These are phyloP conservation scores for Colletotrichum godetiae DNA, from an alignment of 2,329 filamentous ascomycete species.

Conservation along the genomic window DNA sequence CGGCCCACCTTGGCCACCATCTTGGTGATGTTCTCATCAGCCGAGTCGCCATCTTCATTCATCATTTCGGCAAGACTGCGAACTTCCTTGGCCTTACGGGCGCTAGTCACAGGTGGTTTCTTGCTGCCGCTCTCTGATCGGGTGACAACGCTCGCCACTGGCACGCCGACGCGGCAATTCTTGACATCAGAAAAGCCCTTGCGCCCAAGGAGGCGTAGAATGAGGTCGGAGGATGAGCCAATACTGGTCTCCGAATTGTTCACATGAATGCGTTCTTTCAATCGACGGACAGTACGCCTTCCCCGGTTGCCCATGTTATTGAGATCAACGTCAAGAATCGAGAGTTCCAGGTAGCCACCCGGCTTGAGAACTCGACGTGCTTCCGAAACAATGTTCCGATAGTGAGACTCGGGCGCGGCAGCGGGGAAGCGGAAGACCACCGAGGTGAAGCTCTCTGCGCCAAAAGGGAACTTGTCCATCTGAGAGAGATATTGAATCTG, in stretches of 20 bases:
- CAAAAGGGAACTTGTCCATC: constrained; percentile 77
- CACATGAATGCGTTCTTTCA: constrained; percentile 78
- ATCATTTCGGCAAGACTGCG: constrained; percentile 78
- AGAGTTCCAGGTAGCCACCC: constrained; percentile 82
- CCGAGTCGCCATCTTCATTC: constrained; percentile 73
- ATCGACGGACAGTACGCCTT: constrained; percentile 73
- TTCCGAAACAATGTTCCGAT: constrained; percentile 78
- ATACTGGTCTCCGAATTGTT: constrained; percentile 71
- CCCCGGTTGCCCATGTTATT: constrained; percentile 83
- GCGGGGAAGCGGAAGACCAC: constrained; percentile 83
- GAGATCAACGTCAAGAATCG: constrained; percentile 82
- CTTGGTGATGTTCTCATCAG: constrained; percentile 88
- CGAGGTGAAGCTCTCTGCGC: constrained; percentile 78
- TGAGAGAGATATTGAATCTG: constrained; percentile 77
- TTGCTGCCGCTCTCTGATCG: constrained; percentile 39
- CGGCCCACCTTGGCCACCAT: constrained; percentile 92
- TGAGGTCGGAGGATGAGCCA: constrained; percentile 67
- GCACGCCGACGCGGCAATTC: constrained; percentile 81
- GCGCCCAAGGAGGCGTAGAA: constrained; percentile 75
- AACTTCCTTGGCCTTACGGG: constrained; percentile 53
- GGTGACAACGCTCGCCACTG: constrained; percentile 68
- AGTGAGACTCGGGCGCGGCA: constrained; percentile 74
- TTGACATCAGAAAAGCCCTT: constrained; percentile 79
- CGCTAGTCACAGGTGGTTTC: constrained; percentile 16
- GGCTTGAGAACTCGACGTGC: constrained; percentile 82